A percentile compares a stretch with the other conserved stretches of the same genome.
phyloP scores from a whole-genome alignment of 306 rosid species.

The Castanea mollissima region DNA sequence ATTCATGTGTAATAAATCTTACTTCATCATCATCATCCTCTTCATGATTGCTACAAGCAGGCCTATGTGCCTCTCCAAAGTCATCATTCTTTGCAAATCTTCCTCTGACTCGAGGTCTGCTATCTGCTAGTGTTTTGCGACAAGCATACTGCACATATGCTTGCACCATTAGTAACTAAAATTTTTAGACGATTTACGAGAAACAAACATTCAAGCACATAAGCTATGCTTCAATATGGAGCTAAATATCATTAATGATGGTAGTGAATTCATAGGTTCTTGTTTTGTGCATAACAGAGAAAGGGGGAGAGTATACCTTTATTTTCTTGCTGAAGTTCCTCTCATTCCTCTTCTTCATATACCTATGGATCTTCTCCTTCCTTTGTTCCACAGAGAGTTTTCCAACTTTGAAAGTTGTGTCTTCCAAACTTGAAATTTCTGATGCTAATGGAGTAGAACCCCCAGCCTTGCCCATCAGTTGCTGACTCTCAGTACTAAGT shows the following conservation, averaged over 20 bases:
- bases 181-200: background rate
- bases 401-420: conserved; percentile 75
- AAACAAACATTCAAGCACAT: background rate
- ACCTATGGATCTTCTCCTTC: conserved; percentile 92
- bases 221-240: background rate
- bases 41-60: conserved; percentile 64
- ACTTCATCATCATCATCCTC: conserved; percentile 88
- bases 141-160: conserved; percentile 79
- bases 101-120: conserved; percentile 96
- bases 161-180: conserved; percentile 20
- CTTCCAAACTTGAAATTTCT: conserved; percentile 81
- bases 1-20: conserved; percentile 25
- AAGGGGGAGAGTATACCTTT: conserved; percentile 47
- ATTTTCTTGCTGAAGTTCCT: conserved; percentile 98
- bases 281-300: background rate
- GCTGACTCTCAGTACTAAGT: conserved; percentile 62
- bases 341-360: conserved; percentile 92
- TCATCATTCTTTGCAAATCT: conserved; percentile 96
- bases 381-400: conserved; percentile 91
- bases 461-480: conserved; percentile 59
- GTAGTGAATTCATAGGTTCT: background rate
- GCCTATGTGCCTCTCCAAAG: conserved; percentile 65
- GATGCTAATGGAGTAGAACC: conserved; percentile 57
- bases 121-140: conserved; percentile 91
- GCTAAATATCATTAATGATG: background rate